Conservation (phyloP, 2,329 filamentous ascomycete species). For the Gyromitra esculenta region DNA sequence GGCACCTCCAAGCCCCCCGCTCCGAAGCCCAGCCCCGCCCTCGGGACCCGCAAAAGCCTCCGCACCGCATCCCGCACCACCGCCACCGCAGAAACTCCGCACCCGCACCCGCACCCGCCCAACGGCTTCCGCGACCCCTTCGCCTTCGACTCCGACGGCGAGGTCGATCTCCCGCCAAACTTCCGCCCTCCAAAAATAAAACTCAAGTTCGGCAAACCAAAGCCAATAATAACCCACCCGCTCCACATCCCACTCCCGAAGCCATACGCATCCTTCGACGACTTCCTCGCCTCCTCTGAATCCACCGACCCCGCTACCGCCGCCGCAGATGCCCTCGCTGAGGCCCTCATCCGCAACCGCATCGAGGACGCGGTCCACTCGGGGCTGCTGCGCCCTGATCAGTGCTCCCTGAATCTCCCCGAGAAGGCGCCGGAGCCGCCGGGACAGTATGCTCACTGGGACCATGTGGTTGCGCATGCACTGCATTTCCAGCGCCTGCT, state of each 20-base stretch:
- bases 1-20: conserved; percentile 15
- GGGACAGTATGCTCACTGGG: conserved; percentile 84
- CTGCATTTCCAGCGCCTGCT: conserved; percentile 83
- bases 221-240: conserved; percentile 54
- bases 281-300: conserved; percentile 65
- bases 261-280: conserved; percentile 67
- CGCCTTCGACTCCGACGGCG: conserved; percentile 54
- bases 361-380: conserved; percentile 78
- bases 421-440: conserved; percentile 77
- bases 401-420: conserved; percentile 76
- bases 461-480: conserved; percentile 83
- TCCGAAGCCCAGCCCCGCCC: conserved; percentile 15
- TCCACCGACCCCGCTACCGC: conserved; percentile 31
- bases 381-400: conserved; percentile 77
- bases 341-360: conserved; percentile 74
- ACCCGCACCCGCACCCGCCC: neutral
- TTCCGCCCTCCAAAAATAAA: conserved; percentile 53
- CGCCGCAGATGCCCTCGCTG: conserved; percentile 57
- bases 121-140: conserved; percentile 44
- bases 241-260: conserved; percentile 62
- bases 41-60: conserved; percentile 52
- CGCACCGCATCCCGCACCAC: conserved; percentile 46
- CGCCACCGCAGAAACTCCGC: neutral
- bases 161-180: conserved; percentile 51
- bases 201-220: conserved; percentile 56